Evolutionary conservation across 1,284 basidiomycete genomes (phyloP), one percentile per base, ranked within the genome.

Genomic region (Pterulicium gracile): DNA sequence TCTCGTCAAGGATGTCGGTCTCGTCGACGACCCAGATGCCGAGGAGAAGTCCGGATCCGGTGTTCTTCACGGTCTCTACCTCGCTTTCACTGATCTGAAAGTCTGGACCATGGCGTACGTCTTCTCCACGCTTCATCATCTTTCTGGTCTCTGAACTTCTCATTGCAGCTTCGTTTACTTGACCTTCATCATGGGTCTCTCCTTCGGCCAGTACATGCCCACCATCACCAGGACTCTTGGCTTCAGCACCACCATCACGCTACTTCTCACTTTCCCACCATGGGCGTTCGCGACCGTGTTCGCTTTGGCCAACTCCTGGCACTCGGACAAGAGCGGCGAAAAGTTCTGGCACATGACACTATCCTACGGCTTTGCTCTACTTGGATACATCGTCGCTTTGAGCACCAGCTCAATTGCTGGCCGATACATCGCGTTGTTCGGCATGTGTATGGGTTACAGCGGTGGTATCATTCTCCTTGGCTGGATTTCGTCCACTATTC

Each of bases 31-130:
- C 24, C 49, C 54, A 7, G 47, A 51, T n/a, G 46, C 45, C n/a
- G 19, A 41, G 5, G 53, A 53, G 41, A 53, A 47, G 27, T 50
- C 53, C 21, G 47, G 48, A 12, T 34, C 46, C 17, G 53, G 53
- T 10, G 39, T 51, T 18, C 23, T 53, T 3, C 42, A 48, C 17
- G 68, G 66, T 32, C 49, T 69, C 15, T 51, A 55, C 23, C 57
- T 69, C 45, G 66, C 67, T n/a, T 42, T 69, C 39, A 63, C 54
- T 42, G 70, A 72, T 50, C 56, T 58, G 57, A 70, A 66, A 52
- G 63, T 69, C 12, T 70, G 65, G 60, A 39, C 39, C 24, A 22
- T 61, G 49, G 55, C 51, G 58, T 49, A 51, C 49, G 47, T 44
- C 51, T 17, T 43, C 49, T 3, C 44, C 24, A 10, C 15, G 5